Percentiles rank a stretch among this genome's conserved stretches.
phyloP scores from a whole-genome alignment of 2,329 filamentous ascomycete genomes.

The Claviceps paspali region DNA sequence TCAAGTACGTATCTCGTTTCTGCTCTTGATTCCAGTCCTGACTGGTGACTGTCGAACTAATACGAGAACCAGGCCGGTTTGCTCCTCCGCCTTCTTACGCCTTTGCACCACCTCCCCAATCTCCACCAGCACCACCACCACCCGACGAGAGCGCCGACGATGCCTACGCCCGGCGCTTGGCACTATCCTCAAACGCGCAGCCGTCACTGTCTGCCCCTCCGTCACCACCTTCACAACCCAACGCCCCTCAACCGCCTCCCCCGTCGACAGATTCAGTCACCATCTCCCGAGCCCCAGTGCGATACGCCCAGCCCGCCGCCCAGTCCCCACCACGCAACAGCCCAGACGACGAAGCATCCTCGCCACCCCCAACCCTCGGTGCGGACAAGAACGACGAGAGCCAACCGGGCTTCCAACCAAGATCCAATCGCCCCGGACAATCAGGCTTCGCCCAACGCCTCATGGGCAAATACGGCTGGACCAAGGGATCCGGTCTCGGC shows the following conservation, averaged over 20 bases:
- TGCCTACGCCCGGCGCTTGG: constrained; percentile 48
- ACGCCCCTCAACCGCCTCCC: constrained; percentile 23
- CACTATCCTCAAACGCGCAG: constrained; percentile 32
- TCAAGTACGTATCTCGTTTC: constrained; percentile 18
- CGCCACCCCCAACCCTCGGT: constrained; percentile 32
- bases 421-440: constrained; percentile 60
- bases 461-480: constrained; percentile 90
- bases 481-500: constrained; percentile 73
- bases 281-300: constrained; percentile 65
- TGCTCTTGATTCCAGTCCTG: background rate
- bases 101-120: constrained; percentile 36
- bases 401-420: constrained; percentile 24
- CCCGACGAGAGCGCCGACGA: constrained; percentile 54
- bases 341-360: constrained; percentile 25
- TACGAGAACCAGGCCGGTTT: constrained; percentile 33
- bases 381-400: constrained; percentile 16
- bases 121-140: constrained; percentile 30
- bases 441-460: constrained; percentile 74
- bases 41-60: background rate
- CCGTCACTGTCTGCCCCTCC: constrained; percentile 19
- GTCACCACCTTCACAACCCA: constrained; percentile 11
- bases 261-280: constrained; percentile 33
- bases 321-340: constrained; percentile 15
- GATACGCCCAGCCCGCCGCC: constrained; percentile 35
- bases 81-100: constrained; percentile 42